A percentile compares a stretch with the other conserved stretches of the same genome.
Conservation (phyloP, 2,329 filamentous ascomycete genomes). For the Dothistroma septosporum region DNA sequence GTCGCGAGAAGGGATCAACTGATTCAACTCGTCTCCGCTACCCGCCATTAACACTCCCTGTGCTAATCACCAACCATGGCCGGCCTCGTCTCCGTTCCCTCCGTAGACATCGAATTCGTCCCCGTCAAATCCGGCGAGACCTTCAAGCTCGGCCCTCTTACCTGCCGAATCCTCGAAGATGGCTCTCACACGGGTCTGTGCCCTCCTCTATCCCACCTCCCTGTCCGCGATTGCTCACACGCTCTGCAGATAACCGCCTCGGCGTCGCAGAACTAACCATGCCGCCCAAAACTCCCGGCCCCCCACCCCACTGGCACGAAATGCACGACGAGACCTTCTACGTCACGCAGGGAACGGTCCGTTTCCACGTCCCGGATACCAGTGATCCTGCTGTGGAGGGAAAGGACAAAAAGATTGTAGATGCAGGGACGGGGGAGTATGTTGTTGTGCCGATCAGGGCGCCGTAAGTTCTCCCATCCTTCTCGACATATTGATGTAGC, state of each 20-base stretch:
- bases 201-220: constrained; percentile 1
- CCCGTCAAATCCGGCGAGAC: constrained; percentile 47
- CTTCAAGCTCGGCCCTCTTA: constrained; percentile 48
- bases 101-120: constrained; percentile 47
- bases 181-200: constrained; percentile 46
- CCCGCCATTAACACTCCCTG: neutral
- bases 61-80: constrained; percentile 10
- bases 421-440: constrained; percentile 52
- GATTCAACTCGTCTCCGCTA: no score
- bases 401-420: constrained; percentile 39
- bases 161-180: constrained; percentile 51
- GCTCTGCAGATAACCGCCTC: constrained; percentile 44
- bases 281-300: constrained; percentile 45
- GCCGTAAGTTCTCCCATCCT: constrained; percentile 29
- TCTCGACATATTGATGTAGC: no score
- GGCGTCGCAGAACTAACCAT: constrained; percentile 49
- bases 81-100: constrained; percentile 36
- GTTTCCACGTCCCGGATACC: constrained; percentile 47
- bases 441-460: constrained; percentile 53
- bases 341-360: constrained; percentile 49
- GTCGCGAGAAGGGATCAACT: neutral
- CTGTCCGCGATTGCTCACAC: neutral
- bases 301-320: constrained; percentile 52
- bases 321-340: constrained; percentile 59
- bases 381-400: constrained; percentile 18